Evolutionary conservation across 2,329 filamentous ascomycete genomes (phyloP), one percentile per base, ranked within the genome.

Genomic region (Cytospora piceae): DNA sequence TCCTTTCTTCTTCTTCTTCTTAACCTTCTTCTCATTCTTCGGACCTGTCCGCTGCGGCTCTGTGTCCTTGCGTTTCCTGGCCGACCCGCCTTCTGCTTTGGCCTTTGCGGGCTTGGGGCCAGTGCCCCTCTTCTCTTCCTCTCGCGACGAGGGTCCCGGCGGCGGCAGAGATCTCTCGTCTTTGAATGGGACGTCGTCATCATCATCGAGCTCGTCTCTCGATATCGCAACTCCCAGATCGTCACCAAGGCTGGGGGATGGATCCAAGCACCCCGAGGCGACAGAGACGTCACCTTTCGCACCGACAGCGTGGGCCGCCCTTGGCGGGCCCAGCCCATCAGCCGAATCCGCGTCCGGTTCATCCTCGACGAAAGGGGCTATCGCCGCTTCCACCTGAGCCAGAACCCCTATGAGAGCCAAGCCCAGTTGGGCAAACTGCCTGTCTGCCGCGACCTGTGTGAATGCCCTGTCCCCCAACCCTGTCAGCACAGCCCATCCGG

Each of bases 391-490:
- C 27, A 90, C 76, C 68, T 86, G 85, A 4, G 88, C 88, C 65
- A 94, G 77, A 1, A 85, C 77, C 24, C 85, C 87, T 55, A 94
- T 74, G 12, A 94, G 81, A 68, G 91, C 82, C 24, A 93, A 79
- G 4, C 91, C 92, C 3, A 94, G 80, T 4, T 87, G 81, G 2
- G 91, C 86, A 75, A 91, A 91, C 72, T 93, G 91, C 39, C 84
- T 86, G 74, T 94, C 90, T 22, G 88, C 88, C 4, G 89, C 79
- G 52, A 94, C 78, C 68, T 88, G 89, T 0, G 88, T 87, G 74
- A 94, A 94, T 1, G 85, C 79, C 6, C 85, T 88, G 6, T 56
- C 29, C n/a, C n/a, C 39, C 34, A 20, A 24, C 7, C 20, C 20
- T 8, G 39, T 63, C 29, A 62, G 51, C 22, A n/a, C 22, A 17